Conservation (phyloP, 2,329 filamentous ascomycete species). For the Leptographium wingfieldii region DNA sequence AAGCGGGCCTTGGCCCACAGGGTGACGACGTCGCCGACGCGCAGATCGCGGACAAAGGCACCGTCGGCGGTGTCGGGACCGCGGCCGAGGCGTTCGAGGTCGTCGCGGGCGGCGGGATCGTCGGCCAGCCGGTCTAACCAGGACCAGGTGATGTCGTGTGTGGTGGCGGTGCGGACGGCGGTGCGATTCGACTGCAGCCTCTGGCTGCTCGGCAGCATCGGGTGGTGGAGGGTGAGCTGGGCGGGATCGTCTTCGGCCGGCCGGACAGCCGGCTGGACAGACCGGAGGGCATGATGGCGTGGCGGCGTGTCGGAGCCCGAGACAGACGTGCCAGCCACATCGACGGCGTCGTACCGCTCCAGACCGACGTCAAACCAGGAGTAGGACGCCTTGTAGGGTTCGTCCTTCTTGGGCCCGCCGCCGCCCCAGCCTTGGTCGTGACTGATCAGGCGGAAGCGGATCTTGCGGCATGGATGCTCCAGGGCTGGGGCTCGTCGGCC, state of each 20-base stretch:
- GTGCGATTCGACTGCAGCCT: slow-evolving; percentile 35
- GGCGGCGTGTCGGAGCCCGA: neutral
- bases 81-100: slow-evolving; percentile 30
- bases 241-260: neutral
- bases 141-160: slow-evolving; percentile 41
- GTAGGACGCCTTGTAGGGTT: slow-evolving; percentile 35
- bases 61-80: slow-evolving; percentile 35
- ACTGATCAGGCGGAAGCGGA: slow-evolving; percentile 46
- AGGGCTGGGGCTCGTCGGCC: slow-evolving; percentile 21
- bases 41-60: slow-evolving; percentile 40
- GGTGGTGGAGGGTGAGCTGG: slow-evolving; percentile 23
- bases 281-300: slow-evolving; percentile 16
- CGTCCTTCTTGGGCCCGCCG: slow-evolving; percentile 9
- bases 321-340: neutral
- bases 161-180: slow-evolving; percentile 20
- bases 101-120: slow-evolving; percentile 10
- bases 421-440: slow-evolving; percentile 47
- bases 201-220: slow-evolving; percentile 22
- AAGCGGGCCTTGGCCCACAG: slow-evolving; percentile 50
- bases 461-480: slow-evolving; percentile 41
- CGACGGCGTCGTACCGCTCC: slow-evolving; percentile 37
- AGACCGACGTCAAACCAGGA: slow-evolving; percentile 54
- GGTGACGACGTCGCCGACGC: slow-evolving; percentile 48
- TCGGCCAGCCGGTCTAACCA: slow-evolving; percentile 30
- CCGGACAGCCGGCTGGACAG: slow-evolving; percentile 21